Evolutionary conservation across 352 stramenopile genomes (phyloP), one percentile per base, ranked within the genome.

Genomic region (Blastocystis sp.): DNA sequence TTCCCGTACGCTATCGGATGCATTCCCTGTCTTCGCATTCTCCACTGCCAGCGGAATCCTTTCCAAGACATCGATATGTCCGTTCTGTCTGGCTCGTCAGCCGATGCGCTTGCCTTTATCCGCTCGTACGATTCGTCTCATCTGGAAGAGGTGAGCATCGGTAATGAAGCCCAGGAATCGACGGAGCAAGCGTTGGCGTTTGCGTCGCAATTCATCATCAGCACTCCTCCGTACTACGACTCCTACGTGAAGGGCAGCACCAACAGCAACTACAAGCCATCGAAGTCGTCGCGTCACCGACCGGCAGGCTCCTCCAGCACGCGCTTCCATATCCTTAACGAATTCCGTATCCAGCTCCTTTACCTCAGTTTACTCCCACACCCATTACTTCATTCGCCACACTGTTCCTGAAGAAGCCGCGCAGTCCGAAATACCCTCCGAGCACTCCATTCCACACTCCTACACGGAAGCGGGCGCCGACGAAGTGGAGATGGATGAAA

Each of bases 191-290:
- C n/a, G n/a, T n/a, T n/a, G n/a, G n/a, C n/a, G n/a, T 71, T 13
- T 21, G 26, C 35, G 29, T 33, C 39, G 13, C 45, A 6, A 26
- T 74, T 74, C 19, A 24, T 35, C 35, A 24, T 74, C 19, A 62
- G 12, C 39, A 33, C 6, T 33, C 3, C 45, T n/a, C 31, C 51
- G 2, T 55, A 81, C 71, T 63, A 81, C 24, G 39, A 65, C 0
- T 62, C 51, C 29, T 81, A 51, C 61, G 71, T 81, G 29, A 81
- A 81, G 39, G 71, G 71, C 29, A 67, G 50, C 13, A 81, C 71
- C 3, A 33, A 33, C 16, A 81, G 24, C n/a, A 65, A 81, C 31
- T 81, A 81, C 39, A 39, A 37, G 2, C 41, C 51, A 16, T 31
- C 33, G 35, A 81, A 81, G 37, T 31, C 37, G 16, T 37, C 67